Base-by-base conservation (phyloP, 176 grass and related monocot species). In the Oropetium thomaeum region DNA sequence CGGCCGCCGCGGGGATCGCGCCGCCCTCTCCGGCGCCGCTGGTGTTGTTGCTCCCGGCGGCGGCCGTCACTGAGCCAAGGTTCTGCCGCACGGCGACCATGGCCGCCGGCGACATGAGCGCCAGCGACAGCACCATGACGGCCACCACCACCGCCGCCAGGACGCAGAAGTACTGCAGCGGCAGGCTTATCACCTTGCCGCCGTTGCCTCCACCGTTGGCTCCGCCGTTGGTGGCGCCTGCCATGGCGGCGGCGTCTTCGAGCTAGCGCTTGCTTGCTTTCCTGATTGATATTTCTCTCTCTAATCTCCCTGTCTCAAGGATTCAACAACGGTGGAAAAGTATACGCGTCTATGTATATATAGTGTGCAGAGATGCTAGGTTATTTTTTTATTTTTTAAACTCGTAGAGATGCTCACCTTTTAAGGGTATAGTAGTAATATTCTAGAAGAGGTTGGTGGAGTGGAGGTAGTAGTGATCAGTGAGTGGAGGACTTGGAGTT, bases 81-180 rank as follows among this genome's bases (percentile, higher is more conserved):
- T 88, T 84, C 75, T 84, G 81, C 55, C 65, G 76, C 31, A 80
- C 86, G n/a, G 76, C 76, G 16, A 73, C 81, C 70, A 80, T 79
- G 70, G 81, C 65, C 5, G 76, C 58, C 35, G 86, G 81, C 30
- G 86, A 84, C 45, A 76, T 60, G 70, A 84, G 65, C 8, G 64
- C n/a, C 10, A 88, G 47, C 37, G 86, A 88, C 44, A 84, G 80
- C 69, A 83, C 86, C 70, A 80, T 79, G 4, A 84, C 76, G 23
- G 25, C 38, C 23, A 79, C 81, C 70, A 53, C 76, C 57, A 40
- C 86, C 14, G 81, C 86, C 45, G 76, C 81, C 44, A 88, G 58
- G 37, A 88, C 70, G 81, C 81, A 84, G 76, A 71, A 88, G 81
- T 88, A 84, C 86, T 80, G 86, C 76, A 63, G 22, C n/a, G 81